Percentiles rank a stretch among this genome's conserved stretches.
These are phyloP conservation scores for Starmerella bombicola DNA, from an alignment of 805 yeast species.

Conservation along the genomic window DNA sequence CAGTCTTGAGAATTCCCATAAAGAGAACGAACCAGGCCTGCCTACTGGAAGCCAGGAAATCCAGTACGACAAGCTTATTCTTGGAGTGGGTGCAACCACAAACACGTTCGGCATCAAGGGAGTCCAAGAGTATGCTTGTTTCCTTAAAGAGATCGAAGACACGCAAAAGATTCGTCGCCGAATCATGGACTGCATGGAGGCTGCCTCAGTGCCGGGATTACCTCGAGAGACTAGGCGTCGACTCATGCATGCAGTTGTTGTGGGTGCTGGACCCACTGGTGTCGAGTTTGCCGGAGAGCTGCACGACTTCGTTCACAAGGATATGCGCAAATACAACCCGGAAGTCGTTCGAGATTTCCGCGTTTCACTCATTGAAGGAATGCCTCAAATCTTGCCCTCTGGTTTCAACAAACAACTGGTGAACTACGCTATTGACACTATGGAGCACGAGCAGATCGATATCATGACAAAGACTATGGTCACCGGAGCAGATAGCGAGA, in stretches of 20 bases:
- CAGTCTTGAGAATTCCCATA: constrained; percentile 21
- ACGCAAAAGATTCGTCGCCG: constrained; percentile 71
- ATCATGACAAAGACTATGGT: constrained; percentile 79
- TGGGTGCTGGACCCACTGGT: constrained; percentile 99
- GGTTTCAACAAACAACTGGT: constrained; percentile 33
- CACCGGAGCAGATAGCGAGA: constrained; percentile 61
- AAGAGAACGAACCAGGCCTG: constrained; percentile 25
- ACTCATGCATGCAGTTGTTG: constrained; percentile 76
- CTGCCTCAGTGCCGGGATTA: constrained; percentile 60
- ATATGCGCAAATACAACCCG: constrained; percentile 80
- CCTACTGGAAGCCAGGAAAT: constrained; percentile 37
- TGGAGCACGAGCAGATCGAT: constrained; percentile 54
- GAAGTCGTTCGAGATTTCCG: constrained; percentile 67
- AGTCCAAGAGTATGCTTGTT: constrained; percentile 71
- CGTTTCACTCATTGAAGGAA: constrained; percentile 78
- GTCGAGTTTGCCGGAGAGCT: constrained; percentile 95
- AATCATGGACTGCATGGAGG: constrained; percentile 78
- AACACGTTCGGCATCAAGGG: constrained; percentile 94
- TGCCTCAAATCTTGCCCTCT: constrained; percentile 66
- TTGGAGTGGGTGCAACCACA: constrained; percentile 92
- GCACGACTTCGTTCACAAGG: constrained; percentile 88
- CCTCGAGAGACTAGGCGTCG: constrained; percentile 71
- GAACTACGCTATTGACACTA: constrained; percentile 66
- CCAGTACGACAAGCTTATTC: constrained; percentile 70
- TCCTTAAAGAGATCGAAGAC: constrained; percentile 81